These are phyloP conservation scores for Trypanosoma conorhini DNA, from an alignment of 208 protist species.

Conservation along the genomic window DNA sequence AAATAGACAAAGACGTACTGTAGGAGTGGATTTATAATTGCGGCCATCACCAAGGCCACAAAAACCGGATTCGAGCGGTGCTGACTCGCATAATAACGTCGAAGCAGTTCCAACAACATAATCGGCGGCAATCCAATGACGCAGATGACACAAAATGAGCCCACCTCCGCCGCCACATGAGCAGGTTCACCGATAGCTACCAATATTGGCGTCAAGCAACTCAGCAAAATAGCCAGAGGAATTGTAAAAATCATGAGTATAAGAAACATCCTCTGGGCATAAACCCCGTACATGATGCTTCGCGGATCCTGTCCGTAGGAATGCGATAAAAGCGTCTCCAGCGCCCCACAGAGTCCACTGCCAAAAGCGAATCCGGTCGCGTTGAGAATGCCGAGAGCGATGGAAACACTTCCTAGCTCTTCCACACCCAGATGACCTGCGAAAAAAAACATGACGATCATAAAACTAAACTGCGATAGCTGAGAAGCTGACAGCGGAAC, in stretches of 20 bases:
- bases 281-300: constrained; percentile 75
- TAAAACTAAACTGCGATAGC: constrained; percentile 66
- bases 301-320: constrained; percentile 66
- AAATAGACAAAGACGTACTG: constrained; percentile 44
- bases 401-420: constrained; percentile 57
- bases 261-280: constrained; percentile 73
- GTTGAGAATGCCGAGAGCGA: constrained; percentile 78
- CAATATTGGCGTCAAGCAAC: constrained; percentile 56
- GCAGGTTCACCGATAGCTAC: constrained; percentile 52
- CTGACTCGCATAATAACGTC: constrained; percentile 83
- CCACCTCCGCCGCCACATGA: constrained; percentile 46
- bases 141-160: constrained; percentile 59
- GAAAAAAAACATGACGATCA: constrained; percentile 44
- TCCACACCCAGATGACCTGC: constrained; percentile 53
- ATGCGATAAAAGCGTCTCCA: constrained; percentile 79
- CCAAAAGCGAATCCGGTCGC: constrained; percentile 70
- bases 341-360: constrained; percentile 64
- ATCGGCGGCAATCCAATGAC: constrained; percentile 61
- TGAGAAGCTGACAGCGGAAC: constrained; percentile 61
- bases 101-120: constrained; percentile 79
- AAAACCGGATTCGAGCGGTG: constrained; percentile 67
- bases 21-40: constrained; percentile 55
- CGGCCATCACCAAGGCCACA: constrained; percentile 51
- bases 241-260: constrained; percentile 61
- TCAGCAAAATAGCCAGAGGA: constrained; percentile 54